A percentile compares a stretch with the other conserved stretches of the same genome.
These are phyloP conservation scores for Ceratobasidium sp. DNA, from an alignment of 1,284 basidiomycete species.

Conservation along the genomic window DNA sequence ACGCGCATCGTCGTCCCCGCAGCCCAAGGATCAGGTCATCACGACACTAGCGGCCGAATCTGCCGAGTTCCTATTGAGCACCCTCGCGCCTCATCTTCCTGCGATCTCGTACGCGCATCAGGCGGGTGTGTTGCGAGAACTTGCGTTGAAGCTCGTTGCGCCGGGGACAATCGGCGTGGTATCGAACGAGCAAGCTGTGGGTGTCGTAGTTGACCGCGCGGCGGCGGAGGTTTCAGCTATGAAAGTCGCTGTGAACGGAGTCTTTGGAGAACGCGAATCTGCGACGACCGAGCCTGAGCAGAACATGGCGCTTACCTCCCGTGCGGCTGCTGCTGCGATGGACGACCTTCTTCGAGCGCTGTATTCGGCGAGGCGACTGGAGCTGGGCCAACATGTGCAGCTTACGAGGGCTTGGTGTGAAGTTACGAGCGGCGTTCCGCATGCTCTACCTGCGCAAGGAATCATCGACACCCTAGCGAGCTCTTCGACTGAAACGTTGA, in stretches of 20 bases:
- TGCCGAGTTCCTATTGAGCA: slow-evolving; percentile 9
- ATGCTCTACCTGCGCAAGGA: slow-evolving; percentile 29
- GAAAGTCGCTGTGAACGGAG: slow-evolving; percentile 26
- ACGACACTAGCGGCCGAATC: slow-evolving; percentile 6
- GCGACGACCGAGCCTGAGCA: background rate
- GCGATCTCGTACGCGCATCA: slow-evolving; percentile 19
- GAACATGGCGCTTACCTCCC: slow-evolving; percentile 11
- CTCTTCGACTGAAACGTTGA: background rate
- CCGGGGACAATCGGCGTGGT: slow-evolving; percentile 30
- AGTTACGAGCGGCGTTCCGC: slow-evolving; percentile 20
- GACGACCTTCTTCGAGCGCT: slow-evolving; percentile 32
- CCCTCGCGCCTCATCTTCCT: slow-evolving; percentile 20
- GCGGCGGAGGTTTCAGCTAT: slow-evolving; percentile 27
- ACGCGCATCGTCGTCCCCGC: slow-evolving; percentile 3
- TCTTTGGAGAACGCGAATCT: slow-evolving; percentile 9
- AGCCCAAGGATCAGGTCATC: background rate
- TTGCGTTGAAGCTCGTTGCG: slow-evolving; percentile 25
- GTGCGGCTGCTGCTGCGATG: slow-evolving; percentile 11
- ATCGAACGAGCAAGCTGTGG: slow-evolving; percentile 31
- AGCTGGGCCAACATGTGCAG: slow-evolving; percentile 26
- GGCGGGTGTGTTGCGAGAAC: slow-evolving; percentile 18
- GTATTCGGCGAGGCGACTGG: slow-evolving; percentile 16
- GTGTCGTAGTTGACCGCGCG: slow-evolving; percentile 11
- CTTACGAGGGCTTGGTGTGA: slow-evolving; percentile 33
- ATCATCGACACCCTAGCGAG: slow-evolving; percentile 28